Conservation (phyloP, 441 rosid species). For the Croton setiger region DNA sequence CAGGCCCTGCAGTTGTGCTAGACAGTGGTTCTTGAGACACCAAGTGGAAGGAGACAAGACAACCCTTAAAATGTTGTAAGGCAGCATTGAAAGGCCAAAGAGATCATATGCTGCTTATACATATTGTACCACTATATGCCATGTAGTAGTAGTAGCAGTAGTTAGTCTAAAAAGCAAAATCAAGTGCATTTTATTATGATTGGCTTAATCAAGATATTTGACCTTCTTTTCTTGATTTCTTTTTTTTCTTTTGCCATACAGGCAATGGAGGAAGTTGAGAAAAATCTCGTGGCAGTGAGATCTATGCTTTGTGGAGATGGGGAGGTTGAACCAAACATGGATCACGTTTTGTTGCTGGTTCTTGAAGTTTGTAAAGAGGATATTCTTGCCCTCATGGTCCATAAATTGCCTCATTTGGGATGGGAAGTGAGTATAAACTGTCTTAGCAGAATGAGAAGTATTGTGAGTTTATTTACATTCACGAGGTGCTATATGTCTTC, state of each 20-base stretch:
- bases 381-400: constrained; percentile 65
- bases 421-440: constrained; percentile 72
- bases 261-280: constrained; percentile 95
- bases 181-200: background rate
- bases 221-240: background rate
- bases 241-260: constrained; percentile 14
- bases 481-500: background rate
- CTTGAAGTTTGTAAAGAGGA: constrained; percentile 86
- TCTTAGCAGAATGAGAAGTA: constrained; percentile 18
- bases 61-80: background rate
- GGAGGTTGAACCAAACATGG: constrained; percentile 75
- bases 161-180: background rate
- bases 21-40: background rate
- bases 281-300: constrained; percentile 69
- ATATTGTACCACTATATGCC: background rate
- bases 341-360: constrained; percentile 70
- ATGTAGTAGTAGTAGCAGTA: background rate
- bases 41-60: background rate
- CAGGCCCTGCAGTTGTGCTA: background rate
- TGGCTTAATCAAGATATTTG: background rate
- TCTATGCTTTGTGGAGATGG: constrained; percentile 85
- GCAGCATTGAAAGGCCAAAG: background rate
- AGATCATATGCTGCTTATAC: background rate
- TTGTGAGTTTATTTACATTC: constrained; percentile 1
- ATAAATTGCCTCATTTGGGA: constrained; percentile 75